Evolutionary conservation across 805 yeast genomes (phyloP).

Genomic region (Starmerella floris): DNA sequence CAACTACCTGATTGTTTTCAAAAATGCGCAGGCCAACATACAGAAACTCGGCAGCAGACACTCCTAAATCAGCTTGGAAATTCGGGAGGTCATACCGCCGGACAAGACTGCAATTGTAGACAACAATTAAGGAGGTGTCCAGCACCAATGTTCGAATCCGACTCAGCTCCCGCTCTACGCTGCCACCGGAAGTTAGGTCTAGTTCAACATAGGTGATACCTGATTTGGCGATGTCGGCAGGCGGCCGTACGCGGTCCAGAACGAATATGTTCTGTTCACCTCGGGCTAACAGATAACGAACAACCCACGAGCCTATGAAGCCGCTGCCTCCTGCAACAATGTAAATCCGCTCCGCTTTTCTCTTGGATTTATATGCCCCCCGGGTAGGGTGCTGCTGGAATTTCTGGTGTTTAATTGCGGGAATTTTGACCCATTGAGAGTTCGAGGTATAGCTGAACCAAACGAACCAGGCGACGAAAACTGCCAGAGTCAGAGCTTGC

Average conservation of each 20-base stretch:
- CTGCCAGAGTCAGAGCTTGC: not conserved
- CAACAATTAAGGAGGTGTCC: conserved; percentile 10
- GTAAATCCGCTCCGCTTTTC: conserved; percentile 14
- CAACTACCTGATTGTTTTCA: conserved; percentile 1
- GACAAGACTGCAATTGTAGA: conserved; percentile 20
- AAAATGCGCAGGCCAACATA: conserved; percentile 13
- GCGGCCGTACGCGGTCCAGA: conserved; percentile 20
- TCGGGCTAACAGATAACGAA: conserved; percentile 23
- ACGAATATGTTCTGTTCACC: conserved; percentile 19
- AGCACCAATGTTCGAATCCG: conserved; percentile 5
- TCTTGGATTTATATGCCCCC: conserved; percentile 11
- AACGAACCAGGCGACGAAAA: conserved; percentile 2
- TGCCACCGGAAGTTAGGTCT: conserved; percentile 11
- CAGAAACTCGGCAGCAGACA: conserved; percentile 16
- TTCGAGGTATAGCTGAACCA: conserved; percentile 9
- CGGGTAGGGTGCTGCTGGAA: conserved; percentile 14
- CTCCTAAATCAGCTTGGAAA: conserved; percentile 25
- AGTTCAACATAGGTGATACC: conserved; percentile 17
- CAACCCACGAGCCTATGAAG: conserved; percentile 26
- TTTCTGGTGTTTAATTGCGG: conserved; percentile 10
- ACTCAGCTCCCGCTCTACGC: conserved; percentile 13
- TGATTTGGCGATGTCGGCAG: conserved; percentile 21
- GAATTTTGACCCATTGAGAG: conserved; percentile 1
- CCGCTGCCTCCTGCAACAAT: conserved; percentile 26
- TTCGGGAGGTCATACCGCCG: conserved; percentile 23